These are phyloP conservation scores for Rhizopus delemar DNA, from an alignment of 371 early-diverging fungal genomes.

Conservation along the genomic window DNA sequence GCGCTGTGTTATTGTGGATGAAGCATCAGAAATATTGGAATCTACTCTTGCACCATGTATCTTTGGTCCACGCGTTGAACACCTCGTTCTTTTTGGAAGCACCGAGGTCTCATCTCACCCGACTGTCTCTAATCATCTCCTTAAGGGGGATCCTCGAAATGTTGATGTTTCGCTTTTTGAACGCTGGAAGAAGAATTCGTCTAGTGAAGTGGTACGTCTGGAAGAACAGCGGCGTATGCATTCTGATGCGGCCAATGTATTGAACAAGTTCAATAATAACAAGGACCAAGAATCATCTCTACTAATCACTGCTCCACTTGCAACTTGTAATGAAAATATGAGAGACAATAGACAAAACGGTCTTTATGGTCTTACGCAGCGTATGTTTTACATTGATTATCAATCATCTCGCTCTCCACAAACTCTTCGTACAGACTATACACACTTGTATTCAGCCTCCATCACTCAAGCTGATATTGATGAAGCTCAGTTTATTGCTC, in stretches of 20 bases:
- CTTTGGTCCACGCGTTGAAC: conserved; percentile 34
- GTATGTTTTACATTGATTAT: conserved; percentile 32
- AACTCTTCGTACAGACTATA: background rate
- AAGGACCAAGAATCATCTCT: conserved; percentile 7
- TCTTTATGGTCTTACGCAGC: conserved; percentile 27
- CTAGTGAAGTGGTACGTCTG: conserved; percentile 24
- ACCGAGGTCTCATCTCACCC: conserved; percentile 17
- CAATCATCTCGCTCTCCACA: background rate
- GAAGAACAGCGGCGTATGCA: conserved; percentile 53
- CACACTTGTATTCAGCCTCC: background rate
- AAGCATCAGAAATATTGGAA: conserved; percentile 36
- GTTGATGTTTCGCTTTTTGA: conserved; percentile 39
- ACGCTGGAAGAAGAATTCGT: conserved; percentile 34
- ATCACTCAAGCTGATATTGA: conserved; percentile 26
- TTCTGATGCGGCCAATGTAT: conserved; percentile 18
- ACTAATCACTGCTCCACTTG: conserved; percentile 25
- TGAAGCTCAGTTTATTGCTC: conserved; percentile 35
- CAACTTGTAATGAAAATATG: conserved; percentile 25
- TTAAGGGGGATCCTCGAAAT: conserved; percentile 20
- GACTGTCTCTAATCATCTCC: conserved; percentile 2
- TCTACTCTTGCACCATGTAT: conserved; percentile 22
- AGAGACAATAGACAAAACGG: conserved; percentile 11
- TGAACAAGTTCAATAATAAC: conserved; percentile 22
- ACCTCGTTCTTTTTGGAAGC: conserved; percentile 39
- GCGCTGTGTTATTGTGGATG: conserved; percentile 39